Conservation (phyloP, 108 stramenopile genomes). For the Nannochloropsis oceanica region DNA sequence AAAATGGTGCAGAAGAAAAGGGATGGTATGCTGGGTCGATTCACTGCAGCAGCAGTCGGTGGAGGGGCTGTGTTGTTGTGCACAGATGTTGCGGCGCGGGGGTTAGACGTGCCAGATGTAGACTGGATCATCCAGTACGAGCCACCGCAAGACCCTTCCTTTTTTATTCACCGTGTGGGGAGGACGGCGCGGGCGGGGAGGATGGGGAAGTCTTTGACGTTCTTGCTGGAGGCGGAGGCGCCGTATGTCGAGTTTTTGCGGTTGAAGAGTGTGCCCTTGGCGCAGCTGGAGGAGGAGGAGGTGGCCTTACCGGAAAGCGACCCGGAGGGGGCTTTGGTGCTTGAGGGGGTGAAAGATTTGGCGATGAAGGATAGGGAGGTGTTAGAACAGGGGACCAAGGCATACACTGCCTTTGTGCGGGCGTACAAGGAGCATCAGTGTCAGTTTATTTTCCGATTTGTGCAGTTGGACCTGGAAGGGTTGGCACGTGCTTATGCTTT, state of each 20-base stretch:
- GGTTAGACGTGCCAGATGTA: conserved; percentile 85
- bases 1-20: conserved; percentile 82
- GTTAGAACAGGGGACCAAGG: conserved; percentile 88
- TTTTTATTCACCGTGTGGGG: conserved; percentile 93
- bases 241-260: conserved; percentile 74
- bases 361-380: conserved; percentile 74
- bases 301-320: background rate
- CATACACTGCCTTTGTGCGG: conserved; percentile 58
- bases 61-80: conserved; percentile 66
- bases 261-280: conserved; percentile 58
- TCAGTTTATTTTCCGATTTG: conserved; percentile 52
- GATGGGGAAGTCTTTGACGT: conserved; percentile 4
- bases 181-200: conserved; percentile 84
- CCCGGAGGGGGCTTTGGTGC: conserved; percentile 28
- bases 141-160: conserved; percentile 72
- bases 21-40: conserved; percentile 34
- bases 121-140: conserved; percentile 93
- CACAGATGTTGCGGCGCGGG: conserved; percentile 95
- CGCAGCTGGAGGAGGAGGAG: conserved; percentile 22
- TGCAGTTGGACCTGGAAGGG: conserved; percentile 65
- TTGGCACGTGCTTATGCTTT: conserved; percentile 77
- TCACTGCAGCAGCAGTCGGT: conserved; percentile 1
- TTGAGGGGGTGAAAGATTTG: conserved; percentile 50
- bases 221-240: conserved; percentile 77
- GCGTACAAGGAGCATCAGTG: conserved; percentile 79